Evolutionary conservation across 2,329 filamentous ascomycete genomes (phyloP).

Genomic region (Neophaeococcomyces aloes): DNA sequence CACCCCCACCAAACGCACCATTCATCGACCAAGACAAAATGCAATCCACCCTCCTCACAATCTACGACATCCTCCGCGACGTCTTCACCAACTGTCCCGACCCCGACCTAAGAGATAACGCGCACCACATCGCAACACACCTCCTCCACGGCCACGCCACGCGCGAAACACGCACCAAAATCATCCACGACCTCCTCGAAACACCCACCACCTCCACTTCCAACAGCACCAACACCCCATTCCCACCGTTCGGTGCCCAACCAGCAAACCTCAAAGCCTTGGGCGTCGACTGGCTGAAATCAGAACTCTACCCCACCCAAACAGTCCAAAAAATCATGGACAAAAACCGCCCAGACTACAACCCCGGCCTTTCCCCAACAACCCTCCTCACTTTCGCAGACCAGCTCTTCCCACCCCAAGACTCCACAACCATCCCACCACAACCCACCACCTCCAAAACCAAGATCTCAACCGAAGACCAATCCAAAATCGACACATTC

Average conservation of each 20-base stretch:
- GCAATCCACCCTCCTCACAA: background rate
- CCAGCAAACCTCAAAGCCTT: conserved; percentile 17
- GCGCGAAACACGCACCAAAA: conserved; percentile 10
- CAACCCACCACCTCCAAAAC: background rate
- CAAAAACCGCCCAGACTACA: background rate
- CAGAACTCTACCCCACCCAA: conserved; percentile 12
- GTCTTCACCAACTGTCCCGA: conserved; percentile 18
- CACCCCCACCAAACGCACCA: background rate
- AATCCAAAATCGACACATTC: conserved; percentile 8
- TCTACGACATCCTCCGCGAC: conserved; percentile 9
- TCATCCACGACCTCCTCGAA: conserved; percentile 18
- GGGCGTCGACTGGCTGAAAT: conserved; percentile 22
- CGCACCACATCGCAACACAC: conserved; percentile 17
- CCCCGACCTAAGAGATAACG: conserved; percentile 16
- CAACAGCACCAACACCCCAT: conserved; percentile 11
- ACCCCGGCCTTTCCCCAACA: background rate
- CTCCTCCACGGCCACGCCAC: conserved; percentile 18
- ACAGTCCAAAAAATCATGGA: background rate
- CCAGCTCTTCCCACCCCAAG: conserved; percentile 14
- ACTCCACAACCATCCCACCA: conserved; percentile 6
- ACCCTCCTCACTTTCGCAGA: conserved; percentile 4
- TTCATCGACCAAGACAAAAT: background rate
- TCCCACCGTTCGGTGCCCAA: conserved; percentile 10
- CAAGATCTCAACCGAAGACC: background rate
- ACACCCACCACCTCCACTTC: conserved; percentile 7